These are phyloP conservation scores for Marsdenia floribunda DNA, from an alignment of 257 asterid genomes.

Conservation along the genomic window DNA sequence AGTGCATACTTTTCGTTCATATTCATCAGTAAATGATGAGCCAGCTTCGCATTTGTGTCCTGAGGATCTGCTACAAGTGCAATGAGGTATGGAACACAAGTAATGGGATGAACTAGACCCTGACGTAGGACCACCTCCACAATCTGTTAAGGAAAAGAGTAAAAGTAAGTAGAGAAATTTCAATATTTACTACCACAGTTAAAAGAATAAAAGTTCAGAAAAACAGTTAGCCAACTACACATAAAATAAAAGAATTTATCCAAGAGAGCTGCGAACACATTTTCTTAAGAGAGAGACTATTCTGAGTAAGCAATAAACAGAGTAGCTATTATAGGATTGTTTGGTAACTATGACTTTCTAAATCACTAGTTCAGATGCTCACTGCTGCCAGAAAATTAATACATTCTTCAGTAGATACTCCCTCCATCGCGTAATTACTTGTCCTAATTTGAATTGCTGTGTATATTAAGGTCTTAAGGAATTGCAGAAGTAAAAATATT, in stretches of 20 bases:
- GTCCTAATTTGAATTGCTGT: too few species aligned
- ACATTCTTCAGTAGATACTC: background rate
- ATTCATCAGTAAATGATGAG: slow-evolving; percentile 91
- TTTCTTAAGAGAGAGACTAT: background rate
- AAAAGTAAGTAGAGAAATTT: background rate
- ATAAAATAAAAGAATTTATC: background rate
- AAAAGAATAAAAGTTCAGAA: background rate
- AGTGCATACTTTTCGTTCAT: slow-evolving; percentile 86
- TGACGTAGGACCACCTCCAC: slow-evolving; percentile 94
- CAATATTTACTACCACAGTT: background rate
- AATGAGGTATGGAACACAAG: slow-evolving; percentile 91
- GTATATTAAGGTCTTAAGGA: too few species aligned
- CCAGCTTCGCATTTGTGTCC: slow-evolving; percentile 71
- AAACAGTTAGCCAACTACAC: background rate
- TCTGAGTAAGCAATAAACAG: background rate
- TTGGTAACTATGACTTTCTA: background rate
- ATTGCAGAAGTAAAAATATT: too few species aligned
- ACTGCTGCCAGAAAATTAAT: background rate
- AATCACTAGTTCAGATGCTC: background rate
- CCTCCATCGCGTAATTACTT: too few species aligned
- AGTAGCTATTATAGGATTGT: background rate
- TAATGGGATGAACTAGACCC: slow-evolving; percentile 98
- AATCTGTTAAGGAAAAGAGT: slow-evolving; percentile 40
- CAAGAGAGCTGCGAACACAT: background rate
- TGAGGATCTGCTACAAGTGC: slow-evolving; percentile 97